These are phyloP conservation scores for Tetrahymena thermophila DNA, from an alignment of 73 alveolate genomes.

Conservation along the genomic window DNA sequence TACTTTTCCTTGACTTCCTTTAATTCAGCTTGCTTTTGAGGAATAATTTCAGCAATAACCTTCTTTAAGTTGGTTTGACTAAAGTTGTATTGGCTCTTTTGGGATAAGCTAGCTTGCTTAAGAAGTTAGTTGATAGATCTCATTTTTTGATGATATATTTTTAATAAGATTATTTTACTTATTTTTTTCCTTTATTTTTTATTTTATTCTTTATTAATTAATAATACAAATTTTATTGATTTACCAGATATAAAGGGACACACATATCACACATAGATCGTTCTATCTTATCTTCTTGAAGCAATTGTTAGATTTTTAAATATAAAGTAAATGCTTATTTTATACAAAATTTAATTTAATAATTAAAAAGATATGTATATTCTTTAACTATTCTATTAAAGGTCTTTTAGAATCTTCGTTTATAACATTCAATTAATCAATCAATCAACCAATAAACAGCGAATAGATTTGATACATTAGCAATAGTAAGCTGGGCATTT, in stretches of 20 bases:
- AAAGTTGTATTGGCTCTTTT: background rate
- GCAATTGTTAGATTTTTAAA: background rate
- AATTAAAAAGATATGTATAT: background rate
- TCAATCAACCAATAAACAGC: background rate
- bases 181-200: background rate
- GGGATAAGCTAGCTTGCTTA: background rate
- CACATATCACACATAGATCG: background rate
- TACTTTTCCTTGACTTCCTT: constrained; percentile 27
- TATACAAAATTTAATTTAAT: background rate
- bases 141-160: background rate
- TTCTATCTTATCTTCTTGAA: background rate
- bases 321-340: background rate
- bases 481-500: background rate
- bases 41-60: constrained; percentile 12
- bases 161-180: background rate
- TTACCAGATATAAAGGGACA: background rate
- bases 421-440: background rate
- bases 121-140: background rate
- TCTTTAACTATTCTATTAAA: background rate
- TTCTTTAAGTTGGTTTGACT: background rate
- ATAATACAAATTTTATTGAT: background rate
- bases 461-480: background rate
- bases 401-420: background rate
- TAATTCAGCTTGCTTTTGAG: constrained; percentile 18
- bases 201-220: background rate